A percentile compares a stretch with the other conserved stretches of the same genome.
Conservation (phyloP, 2,329 filamentous ascomycete genomes). For the Monosporascus cannonballus region DNA sequence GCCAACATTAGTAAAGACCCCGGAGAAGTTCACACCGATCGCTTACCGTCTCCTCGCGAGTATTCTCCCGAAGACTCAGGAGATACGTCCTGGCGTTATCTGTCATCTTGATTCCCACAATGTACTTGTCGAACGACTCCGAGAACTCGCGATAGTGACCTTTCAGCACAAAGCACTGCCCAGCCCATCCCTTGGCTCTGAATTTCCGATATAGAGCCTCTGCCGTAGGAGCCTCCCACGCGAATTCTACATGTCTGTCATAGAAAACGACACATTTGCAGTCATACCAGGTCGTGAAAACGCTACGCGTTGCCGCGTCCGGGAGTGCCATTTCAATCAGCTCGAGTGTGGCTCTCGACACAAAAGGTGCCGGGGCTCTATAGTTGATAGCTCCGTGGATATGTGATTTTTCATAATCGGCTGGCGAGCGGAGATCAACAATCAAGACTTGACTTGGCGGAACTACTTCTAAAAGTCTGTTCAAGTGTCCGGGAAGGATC, state of each 20-base stretch:
- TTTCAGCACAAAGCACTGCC: slow-evolving; percentile 48
- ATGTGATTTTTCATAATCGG: slow-evolving; percentile 44
- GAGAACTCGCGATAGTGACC: slow-evolving; percentile 52
- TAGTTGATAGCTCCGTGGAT: slow-evolving; percentile 47
- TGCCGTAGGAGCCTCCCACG: slow-evolving; percentile 46
- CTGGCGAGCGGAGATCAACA: slow-evolving; percentile 42
- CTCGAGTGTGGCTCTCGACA: slow-evolving; percentile 41
- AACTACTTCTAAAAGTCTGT: slow-evolving; percentile 44
- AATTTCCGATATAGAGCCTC: slow-evolving; percentile 40
- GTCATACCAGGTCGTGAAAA: slow-evolving; percentile 40
- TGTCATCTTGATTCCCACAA: slow-evolving; percentile 37
- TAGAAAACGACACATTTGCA: slow-evolving; percentile 48
- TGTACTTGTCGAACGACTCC: slow-evolving; percentile 44
- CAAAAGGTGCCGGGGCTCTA: slow-evolving; percentile 42
- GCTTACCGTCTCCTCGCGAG: slow-evolving; percentile 28
- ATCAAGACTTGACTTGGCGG: slow-evolving; percentile 38
- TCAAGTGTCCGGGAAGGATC: slow-evolving; percentile 46
- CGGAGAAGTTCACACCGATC: not conserved
- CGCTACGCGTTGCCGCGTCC: slow-evolving; percentile 40
- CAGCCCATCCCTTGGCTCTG: slow-evolving; percentile 40
- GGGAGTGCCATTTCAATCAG: slow-evolving; percentile 44
- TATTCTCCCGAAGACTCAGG: slow-evolving; percentile 30
- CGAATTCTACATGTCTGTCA: slow-evolving; percentile 41
- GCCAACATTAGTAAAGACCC: not conserved
- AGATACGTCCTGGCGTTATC: slow-evolving; percentile 34